Evolutionary conservation across 2,329 filamentous ascomycete genomes (phyloP).

Genomic region (Penicillium italicum): DNA sequence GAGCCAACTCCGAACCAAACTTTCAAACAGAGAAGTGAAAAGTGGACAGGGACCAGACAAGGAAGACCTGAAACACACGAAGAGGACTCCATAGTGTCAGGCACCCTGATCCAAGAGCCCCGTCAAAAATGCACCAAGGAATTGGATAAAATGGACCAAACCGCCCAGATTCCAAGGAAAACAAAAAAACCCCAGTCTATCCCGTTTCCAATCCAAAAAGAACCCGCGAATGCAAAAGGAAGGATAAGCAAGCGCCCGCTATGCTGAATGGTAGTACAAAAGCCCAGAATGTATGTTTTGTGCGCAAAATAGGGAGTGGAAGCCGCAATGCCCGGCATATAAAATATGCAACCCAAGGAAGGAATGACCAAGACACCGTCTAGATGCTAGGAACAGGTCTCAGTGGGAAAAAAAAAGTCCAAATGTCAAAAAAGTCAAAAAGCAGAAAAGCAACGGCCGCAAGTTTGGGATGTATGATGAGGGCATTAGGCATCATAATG

Average conservation of each 20-base stretch:
- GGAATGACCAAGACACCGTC: conserved; percentile 36
- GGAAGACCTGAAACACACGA: background rate
- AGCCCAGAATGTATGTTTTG: conserved; percentile 22
- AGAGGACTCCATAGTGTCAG: background rate
- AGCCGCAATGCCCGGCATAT: conserved; percentile 29
- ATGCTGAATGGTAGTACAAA: conserved; percentile 38
- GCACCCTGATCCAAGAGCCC: background rate
- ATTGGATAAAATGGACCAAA: conserved; percentile 1
- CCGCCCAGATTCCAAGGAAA: conserved; percentile 12
- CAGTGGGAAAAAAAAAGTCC: background rate
- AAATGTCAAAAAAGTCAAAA: background rate
- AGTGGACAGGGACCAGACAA: background rate
- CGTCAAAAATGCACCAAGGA: conserved; percentile 5
- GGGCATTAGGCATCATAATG: conserved; percentile 33
- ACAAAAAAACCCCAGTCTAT: conserved; percentile 21
- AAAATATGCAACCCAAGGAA: conserved; percentile 30
- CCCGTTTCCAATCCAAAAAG: conserved; percentile 17
- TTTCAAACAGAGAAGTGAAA: conserved; percentile 4
- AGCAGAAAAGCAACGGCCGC: conserved; percentile 15
- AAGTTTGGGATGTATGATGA: conserved; percentile 7
- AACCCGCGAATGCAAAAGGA: conserved; percentile 37
- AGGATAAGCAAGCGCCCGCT: conserved; percentile 37
- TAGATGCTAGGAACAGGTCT: conserved; percentile 29
- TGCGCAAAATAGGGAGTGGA: conserved; percentile 28
- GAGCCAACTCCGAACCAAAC: conserved; percentile 9